A percentile compares a stretch with the other conserved stretches of the same genome.
Conservation (phyloP, 148 eudicot species). For the Chenopodium formosanum region DNA sequence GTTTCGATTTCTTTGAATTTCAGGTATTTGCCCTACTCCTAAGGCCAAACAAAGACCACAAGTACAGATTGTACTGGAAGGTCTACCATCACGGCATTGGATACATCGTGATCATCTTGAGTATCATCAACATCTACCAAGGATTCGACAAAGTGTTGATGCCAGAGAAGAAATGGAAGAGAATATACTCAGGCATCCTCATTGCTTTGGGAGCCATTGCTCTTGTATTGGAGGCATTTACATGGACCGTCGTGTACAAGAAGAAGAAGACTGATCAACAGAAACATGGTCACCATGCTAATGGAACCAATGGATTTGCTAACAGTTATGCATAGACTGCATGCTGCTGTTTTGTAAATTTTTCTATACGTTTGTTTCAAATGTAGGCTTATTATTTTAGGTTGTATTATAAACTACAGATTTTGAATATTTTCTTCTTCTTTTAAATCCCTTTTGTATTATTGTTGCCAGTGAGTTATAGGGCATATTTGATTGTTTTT, state of each 20-base stretch:
- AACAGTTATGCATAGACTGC: slow-evolving; percentile 26
- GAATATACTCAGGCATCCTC: slow-evolving; percentile 41
- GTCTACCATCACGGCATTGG: slow-evolving; percentile 58
- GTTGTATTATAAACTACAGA: slow-evolving; percentile 12
- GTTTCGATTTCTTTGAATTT: not conserved
- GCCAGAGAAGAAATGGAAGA: slow-evolving; percentile 46
- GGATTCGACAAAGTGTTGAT: slow-evolving; percentile 44
- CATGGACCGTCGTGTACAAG: slow-evolving; percentile 45
- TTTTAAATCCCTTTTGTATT: slow-evolving; percentile 1
- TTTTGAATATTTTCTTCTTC: not conserved
- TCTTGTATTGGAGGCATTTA: slow-evolving; percentile 36
- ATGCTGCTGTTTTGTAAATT: slow-evolving; percentile 19
- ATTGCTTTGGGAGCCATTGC: slow-evolving; percentile 35
- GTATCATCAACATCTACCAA: slow-evolving; percentile 48
- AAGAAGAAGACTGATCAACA: slow-evolving; percentile 27
- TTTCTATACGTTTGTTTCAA: not conserved
- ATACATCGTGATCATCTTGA: slow-evolving; percentile 39
- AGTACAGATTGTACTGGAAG: slow-evolving; percentile 54
- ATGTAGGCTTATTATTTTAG: not conserved
- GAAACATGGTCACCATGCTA: slow-evolving; percentile 22
- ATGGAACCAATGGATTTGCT: slow-evolving; percentile 25
- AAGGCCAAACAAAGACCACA: slow-evolving; percentile 45
- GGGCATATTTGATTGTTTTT: slow-evolving; percentile 12
- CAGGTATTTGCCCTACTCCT: slow-evolving; percentile 54
- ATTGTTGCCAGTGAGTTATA: not conserved